These are phyloP conservation scores for Magnolia sinica DNA, from an alignment of 164 flowering plant genomes.

Conservation along the genomic window DNA sequence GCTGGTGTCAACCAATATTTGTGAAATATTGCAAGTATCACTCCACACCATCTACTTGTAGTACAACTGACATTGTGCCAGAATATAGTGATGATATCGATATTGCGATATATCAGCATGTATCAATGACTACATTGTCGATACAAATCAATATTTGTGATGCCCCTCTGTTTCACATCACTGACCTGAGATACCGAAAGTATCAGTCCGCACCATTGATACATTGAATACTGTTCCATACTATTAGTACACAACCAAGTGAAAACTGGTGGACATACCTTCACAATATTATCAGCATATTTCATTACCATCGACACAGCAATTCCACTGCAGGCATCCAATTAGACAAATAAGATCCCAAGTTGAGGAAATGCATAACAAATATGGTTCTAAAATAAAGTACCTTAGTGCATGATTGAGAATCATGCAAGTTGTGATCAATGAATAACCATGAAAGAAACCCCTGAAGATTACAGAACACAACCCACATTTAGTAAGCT, in stretches of 20 bases:
- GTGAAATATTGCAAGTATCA: too few relatives aligned
- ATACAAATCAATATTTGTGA: too few relatives aligned
- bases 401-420: conserved; percentile 97
- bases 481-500: not conserved
- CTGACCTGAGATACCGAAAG: too few relatives aligned
- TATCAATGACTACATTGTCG: too few relatives aligned
- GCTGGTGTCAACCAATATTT: too few relatives aligned
- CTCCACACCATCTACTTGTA: too few relatives aligned
- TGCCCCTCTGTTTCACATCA: too few relatives aligned
- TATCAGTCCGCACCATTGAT: too few relatives aligned
- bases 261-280: conserved; percentile 42
- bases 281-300: conserved; percentile 96
- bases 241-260: not conserved
- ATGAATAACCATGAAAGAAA: conserved; percentile 92
- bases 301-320: conserved; percentile 99
- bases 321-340: conserved; percentile 68
- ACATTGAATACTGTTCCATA: not conserved
- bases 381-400: not conserved
- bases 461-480: conserved; percentile 53
- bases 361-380: not conserved
- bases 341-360: not conserved
- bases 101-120: too few relatives aligned
- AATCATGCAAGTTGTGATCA: conserved; percentile 78
- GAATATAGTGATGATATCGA: too few relatives aligned
- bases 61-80: too few relatives aligned